Conservation (phyloP, 495 filamentous ascomycete species). For the Talaromyces stipitatus region DNA sequence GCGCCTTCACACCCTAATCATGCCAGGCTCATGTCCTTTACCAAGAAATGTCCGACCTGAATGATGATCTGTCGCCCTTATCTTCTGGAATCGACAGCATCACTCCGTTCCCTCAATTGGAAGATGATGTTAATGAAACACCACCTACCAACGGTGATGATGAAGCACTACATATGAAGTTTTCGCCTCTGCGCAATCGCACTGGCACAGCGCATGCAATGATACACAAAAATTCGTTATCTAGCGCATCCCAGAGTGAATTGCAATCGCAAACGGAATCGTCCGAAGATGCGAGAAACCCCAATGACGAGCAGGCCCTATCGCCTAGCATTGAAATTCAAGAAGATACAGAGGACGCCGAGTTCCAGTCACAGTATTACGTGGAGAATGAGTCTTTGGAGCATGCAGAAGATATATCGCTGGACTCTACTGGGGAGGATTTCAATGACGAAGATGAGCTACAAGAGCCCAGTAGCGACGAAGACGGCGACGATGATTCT, state of each 20-base stretch:
- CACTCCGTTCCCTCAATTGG: slow-evolving; percentile 3
- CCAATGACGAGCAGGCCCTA: background rate
- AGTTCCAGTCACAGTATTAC: slow-evolving; percentile 42
- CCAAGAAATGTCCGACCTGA: background rate
- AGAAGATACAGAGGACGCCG: slow-evolving; percentile 25
- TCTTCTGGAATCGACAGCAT: slow-evolving; percentile 7
- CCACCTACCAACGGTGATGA: background rate
- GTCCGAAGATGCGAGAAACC: background rate
- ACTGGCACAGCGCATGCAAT: background rate
- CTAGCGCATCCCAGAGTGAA: background rate
- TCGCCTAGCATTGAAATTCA: slow-evolving; percentile 2
- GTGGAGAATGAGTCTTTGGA: slow-evolving; percentile 33
- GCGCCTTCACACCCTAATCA: background rate
- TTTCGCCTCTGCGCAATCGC: background rate
- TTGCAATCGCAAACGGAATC: background rate
- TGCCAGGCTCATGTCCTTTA: background rate
- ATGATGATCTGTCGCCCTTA: slow-evolving; percentile 4
- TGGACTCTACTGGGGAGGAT: slow-evolving; percentile 7
- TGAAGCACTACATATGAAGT: slow-evolving; percentile 2
- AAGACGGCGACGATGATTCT: slow-evolving; percentile 1
- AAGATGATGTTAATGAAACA: background rate
- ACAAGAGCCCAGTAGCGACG: background rate
- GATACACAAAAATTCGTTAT: background rate
- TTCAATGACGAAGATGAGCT: slow-evolving; percentile 6
- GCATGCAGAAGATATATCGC: slow-evolving; percentile 4